Conservation (phyloP, 31 red algal genomes). For the Porphyra umbilicalis region DNA sequence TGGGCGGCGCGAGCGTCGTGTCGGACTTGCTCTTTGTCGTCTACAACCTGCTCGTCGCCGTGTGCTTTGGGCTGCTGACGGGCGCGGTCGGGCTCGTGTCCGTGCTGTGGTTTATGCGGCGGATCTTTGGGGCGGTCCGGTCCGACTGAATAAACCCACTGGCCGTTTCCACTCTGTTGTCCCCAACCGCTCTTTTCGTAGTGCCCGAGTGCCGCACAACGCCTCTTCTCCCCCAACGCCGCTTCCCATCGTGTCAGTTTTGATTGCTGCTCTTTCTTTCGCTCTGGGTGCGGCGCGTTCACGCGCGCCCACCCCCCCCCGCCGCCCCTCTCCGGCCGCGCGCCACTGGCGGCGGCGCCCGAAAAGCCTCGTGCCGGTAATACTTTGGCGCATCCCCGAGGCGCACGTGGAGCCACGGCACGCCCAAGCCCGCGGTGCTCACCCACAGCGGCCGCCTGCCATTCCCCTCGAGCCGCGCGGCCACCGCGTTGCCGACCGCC, state of each 20-base stretch:
- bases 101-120: constrained; percentile 72
- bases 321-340: too few relatives aligned
- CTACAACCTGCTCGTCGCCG: constrained; percentile 51
- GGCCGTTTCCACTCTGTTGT: not conserved
- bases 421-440: not conserved
- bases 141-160: not conserved
- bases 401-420: constrained; percentile 10
- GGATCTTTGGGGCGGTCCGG: constrained; percentile 36
- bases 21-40: constrained; percentile 77
- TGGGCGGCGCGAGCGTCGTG: constrained; percentile 58
- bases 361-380: not conserved
- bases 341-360: not conserved
- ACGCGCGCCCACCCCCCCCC: too few relatives aligned
- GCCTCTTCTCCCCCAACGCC: not conserved
- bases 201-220: not conserved
- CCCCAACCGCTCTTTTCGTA: not conserved
- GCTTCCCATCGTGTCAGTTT: too few relatives aligned
- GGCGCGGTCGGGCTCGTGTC: constrained; percentile 74
- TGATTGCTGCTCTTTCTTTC: too few relatives aligned
- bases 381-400: constrained; percentile 1
- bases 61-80: constrained; percentile 54
- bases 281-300: not conserved
- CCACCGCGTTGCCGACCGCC: not conserved
- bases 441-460: not conserved
- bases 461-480: not conserved